Conservation (phyloP, 441 rosid genomes). For the Erodium trifolium region DNA sequence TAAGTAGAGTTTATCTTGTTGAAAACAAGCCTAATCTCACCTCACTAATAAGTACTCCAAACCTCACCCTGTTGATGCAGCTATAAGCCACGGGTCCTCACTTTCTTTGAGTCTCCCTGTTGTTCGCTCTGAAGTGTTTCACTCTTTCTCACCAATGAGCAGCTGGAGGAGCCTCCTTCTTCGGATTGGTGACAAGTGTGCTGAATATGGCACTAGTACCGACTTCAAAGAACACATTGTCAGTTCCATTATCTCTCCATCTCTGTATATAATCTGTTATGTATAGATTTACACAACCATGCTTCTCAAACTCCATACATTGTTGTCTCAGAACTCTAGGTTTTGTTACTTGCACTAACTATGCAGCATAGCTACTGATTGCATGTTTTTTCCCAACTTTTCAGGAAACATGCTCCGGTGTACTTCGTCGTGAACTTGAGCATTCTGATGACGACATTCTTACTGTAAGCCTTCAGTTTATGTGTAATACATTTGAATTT, state of each 20-base stretch:
- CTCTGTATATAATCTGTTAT: not conserved
- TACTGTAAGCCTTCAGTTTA: conserved; percentile 28
- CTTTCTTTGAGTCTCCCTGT: not conserved
- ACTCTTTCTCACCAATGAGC: conserved; percentile 34
- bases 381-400: conserved; percentile 8
- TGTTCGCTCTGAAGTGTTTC: conserved; percentile 2
- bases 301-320: not conserved
- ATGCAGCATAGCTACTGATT: not conserved
- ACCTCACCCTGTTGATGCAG: conserved; percentile 5
- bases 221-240: conserved; percentile 87
- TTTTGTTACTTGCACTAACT: not conserved
- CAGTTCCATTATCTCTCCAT: conserved; percentile 12
- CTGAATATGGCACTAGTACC: conserved; percentile 66
- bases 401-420: conserved; percentile 85
- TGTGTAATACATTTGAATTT: not conserved
- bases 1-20: not conserved
- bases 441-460: conserved; percentile 61
- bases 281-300: not conserved
- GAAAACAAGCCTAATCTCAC: not conserved
- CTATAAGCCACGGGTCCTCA: not conserved
- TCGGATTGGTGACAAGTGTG: conserved; percentile 83
- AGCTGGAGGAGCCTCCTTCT: conserved; percentile 84
- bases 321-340: not conserved
- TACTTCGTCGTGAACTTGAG: conserved; percentile 73
- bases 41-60: not conserved